Conservation (phyloP, 352 stramenopile species). For the Phytophthora colocasiae region DNA sequence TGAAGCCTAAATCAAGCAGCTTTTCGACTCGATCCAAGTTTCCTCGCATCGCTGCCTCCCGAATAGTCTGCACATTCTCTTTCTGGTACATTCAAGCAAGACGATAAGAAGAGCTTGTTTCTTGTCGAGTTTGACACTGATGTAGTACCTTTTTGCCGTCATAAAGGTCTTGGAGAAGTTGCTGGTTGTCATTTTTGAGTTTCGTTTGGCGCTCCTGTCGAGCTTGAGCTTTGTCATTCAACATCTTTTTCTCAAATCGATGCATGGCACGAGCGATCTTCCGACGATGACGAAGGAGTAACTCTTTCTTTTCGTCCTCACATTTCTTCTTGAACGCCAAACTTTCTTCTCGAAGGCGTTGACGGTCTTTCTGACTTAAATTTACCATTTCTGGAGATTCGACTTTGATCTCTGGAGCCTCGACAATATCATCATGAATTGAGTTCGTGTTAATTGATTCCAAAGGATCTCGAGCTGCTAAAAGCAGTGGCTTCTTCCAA, state of each 20-base stretch:
- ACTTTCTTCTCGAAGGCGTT: slow-evolving; percentile 38
- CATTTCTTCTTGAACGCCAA: slow-evolving; percentile 46
- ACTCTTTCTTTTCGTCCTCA: slow-evolving; percentile 36
- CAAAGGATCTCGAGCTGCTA: slow-evolving; percentile 33
- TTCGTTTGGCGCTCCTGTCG: slow-evolving; percentile 39
- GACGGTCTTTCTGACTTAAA: slow-evolving; percentile 34
- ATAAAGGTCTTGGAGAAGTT: slow-evolving; percentile 43
- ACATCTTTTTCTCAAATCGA: slow-evolving; percentile 43
- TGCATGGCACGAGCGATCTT: slow-evolving; percentile 47
- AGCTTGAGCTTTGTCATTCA: slow-evolving; percentile 41
- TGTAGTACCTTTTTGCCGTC: slow-evolving; percentile 40
- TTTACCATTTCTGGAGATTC: neutral
- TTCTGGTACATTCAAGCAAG: slow-evolving; percentile 35
- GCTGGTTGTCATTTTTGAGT: slow-evolving; percentile 52
- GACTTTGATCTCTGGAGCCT: neutral
- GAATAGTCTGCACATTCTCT: slow-evolving; percentile 75
- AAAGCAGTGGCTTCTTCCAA: slow-evolving; percentile 55
- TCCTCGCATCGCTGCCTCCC: slow-evolving; percentile 67
- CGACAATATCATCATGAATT: neutral
- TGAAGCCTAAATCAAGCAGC: slow-evolving; percentile 60
- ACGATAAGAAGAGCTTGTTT: too few species aligned
- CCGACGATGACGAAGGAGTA: slow-evolving; percentile 41
- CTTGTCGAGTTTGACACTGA: too few species aligned
- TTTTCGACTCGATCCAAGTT: slow-evolving; percentile 56
- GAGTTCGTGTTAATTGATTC: slow-evolving; percentile 1